Base-by-base conservation (phyloP, 75 land plant species). In the Gnetum montanum region DNA sequence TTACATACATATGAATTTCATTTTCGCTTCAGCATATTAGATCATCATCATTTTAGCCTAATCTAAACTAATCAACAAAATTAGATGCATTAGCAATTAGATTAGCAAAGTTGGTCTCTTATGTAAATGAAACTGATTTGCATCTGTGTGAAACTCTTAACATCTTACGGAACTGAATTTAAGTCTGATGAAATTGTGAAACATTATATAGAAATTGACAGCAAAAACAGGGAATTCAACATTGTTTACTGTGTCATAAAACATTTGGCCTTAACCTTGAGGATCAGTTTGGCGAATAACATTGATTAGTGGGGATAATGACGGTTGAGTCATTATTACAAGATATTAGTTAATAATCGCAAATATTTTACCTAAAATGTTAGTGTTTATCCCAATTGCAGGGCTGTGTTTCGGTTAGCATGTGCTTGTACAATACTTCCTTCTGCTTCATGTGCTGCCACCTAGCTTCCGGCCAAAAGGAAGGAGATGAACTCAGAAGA, bases 341-440 rank as follows among this genome's bases (percentile, higher is more conserved):
- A 47, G 27, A 47, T 12, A 22, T 46, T 47, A 28, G 13, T 8
- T 2, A 26, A 18, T 48, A 12, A 1, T 25, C 20, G 20, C 6
- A 8, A 18, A 19, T 18, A 4, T 44, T n/a, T n/a, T n/a, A n/a
- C n/a, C n/a, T 11, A 28, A 11, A 16, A 7, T 10, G 18, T 15
- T 51, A 3, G 6, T 30, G 20, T 7, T n/a, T 53, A n/a, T n/a
- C n/a, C n/a, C n/a, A 7, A 2, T 53, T 63, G 60, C 78, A 93
- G 98, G 98, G 98, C 0, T 89, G 85, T 18, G 76, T 93, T 38
- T 71, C 98, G 11, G 70, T 93, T 37, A 93, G 98, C 72, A 74
- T 93, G 90, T 68, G 61, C 33, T 59, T 88, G 40, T 72, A 85
- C 48, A 71, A 77, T 34, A 80, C 87, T 20, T 72, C 65, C 58